Conservation (phyloP, 441 rosid genomes). For the Bocquillonia castaneifolia region DNA sequence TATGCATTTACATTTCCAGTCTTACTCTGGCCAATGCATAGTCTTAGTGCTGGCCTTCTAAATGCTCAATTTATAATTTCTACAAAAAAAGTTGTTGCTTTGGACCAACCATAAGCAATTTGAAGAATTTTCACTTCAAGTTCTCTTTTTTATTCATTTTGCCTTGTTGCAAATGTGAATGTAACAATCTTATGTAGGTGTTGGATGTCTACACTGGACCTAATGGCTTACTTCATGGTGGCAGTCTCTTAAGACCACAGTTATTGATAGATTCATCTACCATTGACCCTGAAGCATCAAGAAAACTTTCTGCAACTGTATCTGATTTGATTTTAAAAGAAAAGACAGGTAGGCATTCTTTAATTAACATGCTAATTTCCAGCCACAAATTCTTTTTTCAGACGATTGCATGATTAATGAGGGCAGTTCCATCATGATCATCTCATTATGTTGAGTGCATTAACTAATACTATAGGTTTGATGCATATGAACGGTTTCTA, state of each 20-base stretch:
- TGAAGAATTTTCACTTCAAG: neutral
- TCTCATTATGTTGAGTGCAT: neutral
- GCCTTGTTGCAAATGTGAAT: constrained; percentile 10
- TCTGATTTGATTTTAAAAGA: constrained; percentile 52
- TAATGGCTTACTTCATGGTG: constrained; percentile 65
- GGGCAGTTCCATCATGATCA: neutral
- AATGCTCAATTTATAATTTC: neutral
- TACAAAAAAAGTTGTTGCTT: neutral
- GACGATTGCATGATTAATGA: neutral
- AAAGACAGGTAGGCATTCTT: constrained; percentile 43
- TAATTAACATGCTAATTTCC: constrained; percentile 13
- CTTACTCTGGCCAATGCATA: too few species aligned
- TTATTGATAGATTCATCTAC: constrained; percentile 89
- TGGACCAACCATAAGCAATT: neutral
- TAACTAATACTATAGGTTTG: neutral
- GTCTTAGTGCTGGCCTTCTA: neutral
- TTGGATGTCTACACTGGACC: constrained; percentile 74
- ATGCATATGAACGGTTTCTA: too few species aligned
- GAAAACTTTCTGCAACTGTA: constrained; percentile 55
- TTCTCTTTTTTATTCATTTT: constrained; percentile 12
- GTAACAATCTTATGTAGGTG: constrained; percentile 45
- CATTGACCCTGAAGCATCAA: constrained; percentile 79
- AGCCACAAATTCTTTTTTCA: neutral
- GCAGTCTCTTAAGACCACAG: constrained; percentile 50
- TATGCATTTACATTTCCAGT: neutral